Evolutionary conservation across 1,139 yeast species (phyloP).

Genomic region (Komagataea norvegica): DNA sequence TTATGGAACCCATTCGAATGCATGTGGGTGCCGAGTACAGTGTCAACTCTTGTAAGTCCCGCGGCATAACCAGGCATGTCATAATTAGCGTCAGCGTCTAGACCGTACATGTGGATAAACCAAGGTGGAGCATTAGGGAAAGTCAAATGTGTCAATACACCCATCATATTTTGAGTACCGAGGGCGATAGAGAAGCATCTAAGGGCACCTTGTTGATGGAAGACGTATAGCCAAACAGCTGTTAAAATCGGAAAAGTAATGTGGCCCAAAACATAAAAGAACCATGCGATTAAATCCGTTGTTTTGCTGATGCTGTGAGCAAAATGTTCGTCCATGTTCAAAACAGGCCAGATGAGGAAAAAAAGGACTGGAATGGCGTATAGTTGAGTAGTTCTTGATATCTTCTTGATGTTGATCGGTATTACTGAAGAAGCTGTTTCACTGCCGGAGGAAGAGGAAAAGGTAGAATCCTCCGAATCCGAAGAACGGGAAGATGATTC

Average conservation of each 20-base stretch:
- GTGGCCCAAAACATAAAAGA: constrained; percentile 57
- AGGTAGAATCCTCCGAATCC: not conserved
- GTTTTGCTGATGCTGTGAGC: constrained; percentile 29
- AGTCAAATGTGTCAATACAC: constrained; percentile 54
- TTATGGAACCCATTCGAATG: constrained; percentile 60
- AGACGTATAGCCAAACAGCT: constrained; percentile 59
- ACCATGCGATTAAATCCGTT: constrained; percentile 55
- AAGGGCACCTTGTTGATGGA: constrained; percentile 58
- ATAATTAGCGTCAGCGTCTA: constrained; percentile 48
- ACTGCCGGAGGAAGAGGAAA: too few species aligned
- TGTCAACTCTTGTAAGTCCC: constrained; percentile 60
- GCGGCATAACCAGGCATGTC: constrained; percentile 67
- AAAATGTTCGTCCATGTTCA: constrained; percentile 21
- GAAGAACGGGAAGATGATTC: constrained; percentile 3
- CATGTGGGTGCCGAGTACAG: constrained; percentile 57
- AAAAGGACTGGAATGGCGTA: constrained; percentile 23
- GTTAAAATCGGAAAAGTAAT: constrained; percentile 58
- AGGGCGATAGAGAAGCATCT: constrained; percentile 48
- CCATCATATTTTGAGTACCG: constrained; percentile 56
- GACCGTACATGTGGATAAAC: constrained; percentile 59
- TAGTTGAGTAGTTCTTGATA: constrained; percentile 18
- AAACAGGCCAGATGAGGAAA: constrained; percentile 24
- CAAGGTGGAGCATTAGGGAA: constrained; percentile 72
- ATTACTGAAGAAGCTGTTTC: too few species aligned
- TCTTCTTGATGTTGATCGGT: constrained; percentile 10